Evolutionary conservation across 495 filamentous ascomycete genomes (phyloP), one percentile per base, ranked within the genome.

Genomic region (Platismatia glauca): DNA sequence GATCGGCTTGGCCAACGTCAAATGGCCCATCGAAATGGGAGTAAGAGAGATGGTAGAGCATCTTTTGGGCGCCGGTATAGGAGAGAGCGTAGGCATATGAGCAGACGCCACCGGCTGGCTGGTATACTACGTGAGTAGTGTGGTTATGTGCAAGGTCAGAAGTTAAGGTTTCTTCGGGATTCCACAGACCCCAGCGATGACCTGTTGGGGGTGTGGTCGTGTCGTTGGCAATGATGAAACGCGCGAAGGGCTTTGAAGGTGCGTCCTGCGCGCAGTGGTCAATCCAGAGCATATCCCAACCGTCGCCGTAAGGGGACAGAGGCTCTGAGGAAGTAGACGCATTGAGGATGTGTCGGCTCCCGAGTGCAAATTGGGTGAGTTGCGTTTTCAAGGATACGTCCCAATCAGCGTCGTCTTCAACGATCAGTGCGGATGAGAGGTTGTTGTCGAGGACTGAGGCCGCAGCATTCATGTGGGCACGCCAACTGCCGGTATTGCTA

Each of bases 341-440:
- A 61, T 27, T 55, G 46, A n/a, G 57, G 59, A 55, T 65, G 64
- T 27, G 63, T 41, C 73, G 74, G 16, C 72, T 55, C 6, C 70
- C 66, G 12, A 71, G 58, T 0, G 79, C 79, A 44, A 80, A 81
- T 59, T 72, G 71, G 57, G 68, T 63, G 20, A 84, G 72, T 60
- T 83, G 81, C 9, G 67, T 62, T 31, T 74, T 75, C 31, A 84
- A 68, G 31, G 67, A 68, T 27, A 83, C 71, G 53, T 83, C 81
- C 81, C 81, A 83, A 66, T 83, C 81, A 31, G 76, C 75, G 58
- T 83, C 81, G 59, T 84, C 81, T 65, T 83, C 81, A 53, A 84
- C 59, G 9, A 82, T 79, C 15, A 84, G 59, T 13, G 79, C 79
- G 2, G 77, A 76, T 0, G 73, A 69, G n/a, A 77, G 68, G 12